phyloP scores from a whole-genome alignment of 2,329 filamentous ascomycete genomes.

The Trichoderma oligosporum region DNA sequence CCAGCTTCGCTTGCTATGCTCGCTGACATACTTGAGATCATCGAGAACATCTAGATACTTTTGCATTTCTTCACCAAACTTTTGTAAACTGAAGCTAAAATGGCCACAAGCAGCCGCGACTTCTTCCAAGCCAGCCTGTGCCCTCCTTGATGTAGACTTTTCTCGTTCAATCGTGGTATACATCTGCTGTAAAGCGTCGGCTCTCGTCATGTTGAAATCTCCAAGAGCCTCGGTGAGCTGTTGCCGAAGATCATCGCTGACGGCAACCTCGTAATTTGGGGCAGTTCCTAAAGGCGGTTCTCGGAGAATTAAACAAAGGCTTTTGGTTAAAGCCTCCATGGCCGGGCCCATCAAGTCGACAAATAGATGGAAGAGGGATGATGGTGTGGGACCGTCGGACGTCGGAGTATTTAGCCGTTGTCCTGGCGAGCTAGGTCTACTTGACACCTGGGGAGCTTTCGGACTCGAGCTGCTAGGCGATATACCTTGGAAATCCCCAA shows the following conservation, averaged over 20 bases:
- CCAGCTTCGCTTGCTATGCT: constrained; percentile 63
- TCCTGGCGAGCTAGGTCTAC: constrained; percentile 2
- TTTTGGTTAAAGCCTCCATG: constrained; percentile 85
- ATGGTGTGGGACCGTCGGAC: constrained; percentile 49
- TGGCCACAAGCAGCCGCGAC: constrained; percentile 89
- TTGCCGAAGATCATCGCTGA: constrained; percentile 68
- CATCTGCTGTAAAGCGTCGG: constrained; percentile 66
- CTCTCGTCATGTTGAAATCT: constrained; percentile 68
- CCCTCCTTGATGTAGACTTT: constrained; percentile 58
- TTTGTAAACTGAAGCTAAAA: constrained; percentile 82
- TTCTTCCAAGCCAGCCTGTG: constrained; percentile 85
- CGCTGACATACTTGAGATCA: constrained; percentile 67
- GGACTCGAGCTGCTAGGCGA: neutral
- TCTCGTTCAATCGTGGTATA: constrained; percentile 71
- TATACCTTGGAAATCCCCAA: constrained; percentile 7
- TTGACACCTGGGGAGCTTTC: neutral
- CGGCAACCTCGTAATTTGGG: constrained; percentile 46
- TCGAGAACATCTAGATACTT: constrained; percentile 75
- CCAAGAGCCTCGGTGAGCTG: constrained; percentile 71
- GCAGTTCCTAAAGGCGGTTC: constrained; percentile 66
- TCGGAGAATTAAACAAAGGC: constrained; percentile 74
- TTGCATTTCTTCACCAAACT: constrained; percentile 82
- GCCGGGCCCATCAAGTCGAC: constrained; percentile 80
- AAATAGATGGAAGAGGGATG: constrained; percentile 78
- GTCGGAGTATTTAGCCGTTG: neutral